phyloP scores from a whole-genome alignment of 805 yeast genomes.

The Cyberlindnera nakhonratchasimensis region DNA sequence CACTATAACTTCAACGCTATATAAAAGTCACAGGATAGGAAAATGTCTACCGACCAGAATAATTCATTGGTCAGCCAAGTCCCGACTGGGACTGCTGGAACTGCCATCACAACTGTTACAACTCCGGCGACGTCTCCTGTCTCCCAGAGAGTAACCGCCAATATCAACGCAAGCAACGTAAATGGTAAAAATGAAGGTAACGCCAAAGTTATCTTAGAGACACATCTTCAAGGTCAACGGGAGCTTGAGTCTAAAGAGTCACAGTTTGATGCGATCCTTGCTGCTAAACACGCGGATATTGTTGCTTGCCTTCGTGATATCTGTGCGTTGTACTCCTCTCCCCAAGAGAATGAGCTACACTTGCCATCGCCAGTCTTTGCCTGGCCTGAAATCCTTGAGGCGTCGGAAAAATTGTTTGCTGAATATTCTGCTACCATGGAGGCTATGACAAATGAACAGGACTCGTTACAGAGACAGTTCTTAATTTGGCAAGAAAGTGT shows the following conservation, averaged over 20 bases:
- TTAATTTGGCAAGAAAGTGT: constrained; percentile 28
- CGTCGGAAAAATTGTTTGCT: constrained; percentile 18
- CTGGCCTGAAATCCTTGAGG: constrained; percentile 18
- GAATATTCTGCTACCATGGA: constrained; percentile 25
- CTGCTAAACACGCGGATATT: constrained; percentile 2
- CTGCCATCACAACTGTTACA: constrained; percentile 4
- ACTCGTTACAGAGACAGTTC: constrained; percentile 21
- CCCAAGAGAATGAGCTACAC: too few species aligned
- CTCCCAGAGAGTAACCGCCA: constrained; percentile 10
- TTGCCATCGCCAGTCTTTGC: constrained; percentile 9
- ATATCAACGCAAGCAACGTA: background rate
- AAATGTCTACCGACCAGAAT: constrained; percentile 2
- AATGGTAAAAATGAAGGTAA: background rate
- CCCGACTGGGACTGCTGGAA: constrained; percentile 4
- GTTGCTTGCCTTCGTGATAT: constrained; percentile 5
- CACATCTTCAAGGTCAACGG: background rate
- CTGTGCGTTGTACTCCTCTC: background rate
- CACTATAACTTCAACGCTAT: background rate
- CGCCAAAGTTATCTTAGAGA: background rate
- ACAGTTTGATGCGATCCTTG: constrained; percentile 1
- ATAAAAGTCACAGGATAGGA: background rate
- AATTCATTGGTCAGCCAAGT: constrained; percentile 1
- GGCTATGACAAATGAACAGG: constrained; percentile 22
- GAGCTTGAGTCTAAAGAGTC: background rate
- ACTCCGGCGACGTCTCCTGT: constrained; percentile 9